Base-by-base conservation (phyloP, 1,284 basidiomycete species). In the Leccinum subrobustum region DNA sequence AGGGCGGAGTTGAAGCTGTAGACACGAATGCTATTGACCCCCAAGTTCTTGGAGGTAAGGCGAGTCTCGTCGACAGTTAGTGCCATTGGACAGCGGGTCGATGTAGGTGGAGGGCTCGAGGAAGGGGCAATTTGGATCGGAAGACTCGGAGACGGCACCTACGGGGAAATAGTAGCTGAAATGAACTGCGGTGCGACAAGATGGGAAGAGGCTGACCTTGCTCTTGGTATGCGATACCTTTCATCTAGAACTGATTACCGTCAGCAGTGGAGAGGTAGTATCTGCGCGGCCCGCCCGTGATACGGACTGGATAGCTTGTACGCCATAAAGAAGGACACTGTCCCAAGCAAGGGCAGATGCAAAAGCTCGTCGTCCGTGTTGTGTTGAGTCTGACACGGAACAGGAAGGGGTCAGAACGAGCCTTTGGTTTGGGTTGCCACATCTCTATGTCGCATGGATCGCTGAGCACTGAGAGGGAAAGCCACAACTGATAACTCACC, bases 211-310 rank as follows among this genome's bases (percentile, higher is more conserved):
- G 61, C 78, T 69, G 67, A 81, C 93, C 94, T 74, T 94, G 91
- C 62, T 87, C 85, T 75, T 96, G 94, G 76, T 97, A 97, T 25
- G 93, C 92, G 60, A 96, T 79, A 60, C 95, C 94, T 78, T 94
- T 95, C 78, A 96, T 91, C 75, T 88, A 95, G 78, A 96, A 96
- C 54, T 94, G 80, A 52, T 74, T 84, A 2, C 91, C 92, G 56
- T 85, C 81, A 9, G 82, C 81, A 31, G 78, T 80, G 77, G 93
- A 96, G 35, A 96, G 85, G 73, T 29, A 29, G 73, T 9, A 29
- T 70, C 88, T 85, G 42, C 91, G 27, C 27, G 27, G 27, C 29
- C 92, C 27, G 76, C 68, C 33, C 90, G 83, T 59, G 84, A 77
- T 66, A 92, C 78, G 62, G 81, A 79, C 56, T 80, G 77, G 56